Conservation (phyloP, 805 yeast genomes). For the Tetrapisispora fleetii region DNA sequence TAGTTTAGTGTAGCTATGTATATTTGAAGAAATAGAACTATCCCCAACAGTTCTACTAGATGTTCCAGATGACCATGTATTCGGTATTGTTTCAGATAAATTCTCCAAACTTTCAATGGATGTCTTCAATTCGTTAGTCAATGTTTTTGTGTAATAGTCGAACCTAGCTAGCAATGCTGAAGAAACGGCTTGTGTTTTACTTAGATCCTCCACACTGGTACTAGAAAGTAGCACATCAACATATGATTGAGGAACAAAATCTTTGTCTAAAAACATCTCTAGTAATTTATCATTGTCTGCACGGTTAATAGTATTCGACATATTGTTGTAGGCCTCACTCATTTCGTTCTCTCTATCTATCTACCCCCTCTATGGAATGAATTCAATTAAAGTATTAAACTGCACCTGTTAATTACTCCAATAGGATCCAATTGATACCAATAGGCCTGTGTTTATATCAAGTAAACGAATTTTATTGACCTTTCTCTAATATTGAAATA, state of each 20-base stretch:
- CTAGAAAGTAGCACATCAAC: constrained; percentile 51
- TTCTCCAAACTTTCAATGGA: constrained; percentile 41
- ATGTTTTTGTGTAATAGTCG: constrained; percentile 52
- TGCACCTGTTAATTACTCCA: no score
- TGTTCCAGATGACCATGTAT: constrained; percentile 21
- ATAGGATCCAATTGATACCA: no score
- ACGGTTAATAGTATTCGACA: neutral
- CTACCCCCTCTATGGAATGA: no score
- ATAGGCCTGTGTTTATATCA: no score
- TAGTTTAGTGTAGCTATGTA: constrained; percentile 42
- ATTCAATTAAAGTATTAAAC: no score
- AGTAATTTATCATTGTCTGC: constrained; percentile 34
- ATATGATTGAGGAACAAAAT: constrained; percentile 54
- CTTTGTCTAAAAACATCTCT: constrained; percentile 59
- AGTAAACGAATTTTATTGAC: no score
- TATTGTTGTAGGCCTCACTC: neutral
- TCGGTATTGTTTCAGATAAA: constrained; percentile 42
- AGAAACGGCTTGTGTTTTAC: constrained; percentile 38
- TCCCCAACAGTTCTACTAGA: constrained; percentile 7
- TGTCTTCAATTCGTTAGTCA: constrained; percentile 43
- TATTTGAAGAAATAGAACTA: constrained; percentile 10
- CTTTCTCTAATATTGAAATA: no score
- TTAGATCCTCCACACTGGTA: constrained; percentile 26
- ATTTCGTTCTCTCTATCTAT: no score
- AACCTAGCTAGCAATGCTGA: constrained; percentile 46